phyloP scores from a whole-genome alignment of 805 yeast species.

The Pichia nanzhaoensis region DNA sequence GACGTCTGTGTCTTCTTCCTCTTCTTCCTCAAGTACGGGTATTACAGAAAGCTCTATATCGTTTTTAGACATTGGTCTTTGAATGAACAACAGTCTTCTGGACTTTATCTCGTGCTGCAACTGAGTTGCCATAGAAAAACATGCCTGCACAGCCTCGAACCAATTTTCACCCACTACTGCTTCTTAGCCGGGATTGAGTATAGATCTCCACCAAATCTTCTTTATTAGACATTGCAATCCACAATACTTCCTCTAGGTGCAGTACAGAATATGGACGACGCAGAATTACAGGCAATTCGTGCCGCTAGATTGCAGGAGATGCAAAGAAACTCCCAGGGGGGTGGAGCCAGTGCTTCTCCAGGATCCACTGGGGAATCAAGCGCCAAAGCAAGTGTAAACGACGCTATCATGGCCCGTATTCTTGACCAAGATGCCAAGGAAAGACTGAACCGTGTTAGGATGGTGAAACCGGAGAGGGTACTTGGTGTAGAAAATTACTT shows the following conservation, averaged over 20 bases:
- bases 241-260: no score
- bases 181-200: neutral
- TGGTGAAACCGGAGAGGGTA: slow-evolving; percentile 91
- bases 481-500: slow-evolving; percentile 79
- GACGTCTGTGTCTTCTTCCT: neutral
- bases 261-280: slow-evolving; percentile 60
- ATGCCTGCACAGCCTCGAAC: slow-evolving; percentile 1
- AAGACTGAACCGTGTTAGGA: slow-evolving; percentile 73
- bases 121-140: no score
- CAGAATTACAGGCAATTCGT: slow-evolving; percentile 83
- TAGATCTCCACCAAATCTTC: no score
- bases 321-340: slow-evolving; percentile 46
- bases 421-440: slow-evolving; percentile 82
- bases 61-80: slow-evolving; percentile 1
- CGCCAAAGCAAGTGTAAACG: slow-evolving; percentile 6
- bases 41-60: slow-evolving; percentile 5
- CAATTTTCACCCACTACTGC: neutral
- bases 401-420: slow-evolving; percentile 52
- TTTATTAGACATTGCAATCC: no score
- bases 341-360: slow-evolving; percentile 3
- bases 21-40: neutral
- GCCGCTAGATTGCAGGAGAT: slow-evolving; percentile 88
- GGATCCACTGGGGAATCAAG: neutral
- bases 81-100: no score
- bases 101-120: no score